Base-by-base conservation (phyloP, 805 yeast species). In the Vanderwaltozyma yarrowii region DNA sequence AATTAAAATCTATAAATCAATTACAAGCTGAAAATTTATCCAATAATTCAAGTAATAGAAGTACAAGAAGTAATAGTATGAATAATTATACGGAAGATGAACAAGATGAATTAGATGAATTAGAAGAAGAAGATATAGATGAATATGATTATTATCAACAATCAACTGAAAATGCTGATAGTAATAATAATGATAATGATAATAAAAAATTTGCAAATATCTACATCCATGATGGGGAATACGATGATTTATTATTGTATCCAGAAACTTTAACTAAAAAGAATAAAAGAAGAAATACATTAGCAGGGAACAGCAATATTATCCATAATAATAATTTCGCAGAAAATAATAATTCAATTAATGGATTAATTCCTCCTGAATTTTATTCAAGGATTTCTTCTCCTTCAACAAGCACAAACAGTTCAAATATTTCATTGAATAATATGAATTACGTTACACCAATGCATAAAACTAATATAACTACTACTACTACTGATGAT, bases 331-430 rank as follows among this genome's bases (percentile, higher is more conserved):
- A 28, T 13, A 18, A 34, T 14, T 3, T 9, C 13, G 23, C 16
- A 2, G 8, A n/a, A n/a, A n/a, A 12, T 7, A 15, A 13, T 19
- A 20, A 12, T 27, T 4, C 19, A 6, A 44, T 45, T 17, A 47
- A 44, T 15, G 53, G 60, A 1, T 40, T 56, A 36, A 59, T 59
- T n/a, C 64, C 64, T 4, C 64, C 64, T 0, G 64, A 58, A 35
- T 58, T 59, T 39, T 56, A 55, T 35, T 58, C 61, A 3, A 48
- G 59, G 32, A 45, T 58, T 19, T 55, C 62, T 2, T 49, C 61
- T 2, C 61, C 62, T 9, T 48, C 60, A 8, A 43, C 60, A 14
- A 56, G 59, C 35, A 51, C 47, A 15, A 54, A 54, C 35, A 57
- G 56, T 35, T 56, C 61, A 2, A 50, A 43, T 40, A 41, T 54